A percentile compares a stretch with the other conserved stretches of the same genome.
phyloP scores from a whole-genome alignment of 257 asterid genomes.

The Solanum megistacrolobum region DNA sequence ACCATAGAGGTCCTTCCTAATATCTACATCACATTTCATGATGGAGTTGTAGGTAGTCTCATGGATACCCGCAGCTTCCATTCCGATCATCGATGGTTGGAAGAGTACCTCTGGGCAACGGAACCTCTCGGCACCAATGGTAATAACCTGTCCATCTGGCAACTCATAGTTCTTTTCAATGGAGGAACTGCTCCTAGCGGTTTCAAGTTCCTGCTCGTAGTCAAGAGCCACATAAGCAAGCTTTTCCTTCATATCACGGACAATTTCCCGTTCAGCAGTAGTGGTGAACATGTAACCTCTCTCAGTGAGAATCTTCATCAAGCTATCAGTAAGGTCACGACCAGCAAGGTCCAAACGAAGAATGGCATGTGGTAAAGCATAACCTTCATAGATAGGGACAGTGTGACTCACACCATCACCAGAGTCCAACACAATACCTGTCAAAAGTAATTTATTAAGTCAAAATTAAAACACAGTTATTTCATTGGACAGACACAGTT shows the following conservation, averaged over 20 bases:
- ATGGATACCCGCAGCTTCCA: constrained; percentile 47
- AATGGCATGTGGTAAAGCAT: constrained; percentile 41
- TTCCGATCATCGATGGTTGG: constrained; percentile 41
- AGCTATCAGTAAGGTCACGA: constrained; percentile 37
- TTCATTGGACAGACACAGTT: background rate
- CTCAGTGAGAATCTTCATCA: constrained; percentile 42
- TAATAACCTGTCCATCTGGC: constrained; percentile 45
- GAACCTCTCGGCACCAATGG: constrained; percentile 42
- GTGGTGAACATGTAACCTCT: constrained; percentile 52
- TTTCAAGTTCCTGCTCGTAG: constrained; percentile 37
- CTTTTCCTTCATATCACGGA: constrained; percentile 38
- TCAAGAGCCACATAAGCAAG: constrained; percentile 44
- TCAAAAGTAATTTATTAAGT: background rate
- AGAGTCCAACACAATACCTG: constrained; percentile 46
- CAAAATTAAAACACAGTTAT: background rate
- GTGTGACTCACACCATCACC: constrained; percentile 49
- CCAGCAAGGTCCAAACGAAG: constrained; percentile 46
- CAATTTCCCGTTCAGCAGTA: constrained; percentile 49
- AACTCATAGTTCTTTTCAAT: constrained; percentile 43
- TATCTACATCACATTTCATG: constrained; percentile 46
- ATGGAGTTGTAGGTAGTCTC: constrained; percentile 44
- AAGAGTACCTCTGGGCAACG: constrained; percentile 43
- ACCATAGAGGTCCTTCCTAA: constrained; percentile 45
- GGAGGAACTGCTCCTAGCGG: constrained; percentile 36
- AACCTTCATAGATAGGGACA: constrained; percentile 41